Conservation (phyloP, 805 yeast species). For the Clavispora vitiphila region DNA sequence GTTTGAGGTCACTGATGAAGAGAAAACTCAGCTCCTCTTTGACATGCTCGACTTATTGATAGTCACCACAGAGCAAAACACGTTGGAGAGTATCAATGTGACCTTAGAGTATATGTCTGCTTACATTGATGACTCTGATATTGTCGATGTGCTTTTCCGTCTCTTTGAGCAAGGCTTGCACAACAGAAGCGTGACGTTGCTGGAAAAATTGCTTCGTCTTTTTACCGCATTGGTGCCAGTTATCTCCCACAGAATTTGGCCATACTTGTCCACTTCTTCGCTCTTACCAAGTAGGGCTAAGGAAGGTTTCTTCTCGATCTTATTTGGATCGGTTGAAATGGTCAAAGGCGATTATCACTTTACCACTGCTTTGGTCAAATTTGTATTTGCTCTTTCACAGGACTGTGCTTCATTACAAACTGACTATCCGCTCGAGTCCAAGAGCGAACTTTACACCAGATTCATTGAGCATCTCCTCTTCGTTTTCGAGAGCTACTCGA, state of each 20-base stretch:
- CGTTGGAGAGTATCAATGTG: conserved; percentile 20
- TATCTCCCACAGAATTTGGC: conserved; percentile 71
- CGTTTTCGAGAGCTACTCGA: conserved; percentile 67
- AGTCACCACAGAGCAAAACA: conserved; percentile 38
- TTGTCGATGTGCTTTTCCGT: conserved; percentile 56
- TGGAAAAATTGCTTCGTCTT: conserved; percentile 45
- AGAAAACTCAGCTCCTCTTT: conserved; percentile 36
- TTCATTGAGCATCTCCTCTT: conserved; percentile 54
- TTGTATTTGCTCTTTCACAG: conserved; percentile 49
- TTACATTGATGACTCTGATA: conserved; percentile 52
- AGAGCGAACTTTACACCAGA: conserved; percentile 51
- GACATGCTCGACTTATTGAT: conserved; percentile 51
- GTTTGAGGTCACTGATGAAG: conserved; percentile 33
- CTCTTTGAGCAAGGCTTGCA: conserved; percentile 67
- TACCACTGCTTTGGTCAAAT: conserved; percentile 53
- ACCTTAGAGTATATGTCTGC: conserved; percentile 39
- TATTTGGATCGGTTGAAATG: conserved; percentile 70
- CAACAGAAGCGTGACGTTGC: conserved; percentile 43
- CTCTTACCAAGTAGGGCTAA: conserved; percentile 55
- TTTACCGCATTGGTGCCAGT: conserved; percentile 44
- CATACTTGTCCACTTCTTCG: conserved; percentile 63
- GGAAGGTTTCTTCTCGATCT: conserved; percentile 57
- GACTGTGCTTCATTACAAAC: conserved; percentile 42
- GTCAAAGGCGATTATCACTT: conserved; percentile 63
- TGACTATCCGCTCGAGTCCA: conserved; percentile 27